phyloP scores from a whole-genome alignment of 106 monocot genomes.

The Alisma plantagoaquatica region DNA sequence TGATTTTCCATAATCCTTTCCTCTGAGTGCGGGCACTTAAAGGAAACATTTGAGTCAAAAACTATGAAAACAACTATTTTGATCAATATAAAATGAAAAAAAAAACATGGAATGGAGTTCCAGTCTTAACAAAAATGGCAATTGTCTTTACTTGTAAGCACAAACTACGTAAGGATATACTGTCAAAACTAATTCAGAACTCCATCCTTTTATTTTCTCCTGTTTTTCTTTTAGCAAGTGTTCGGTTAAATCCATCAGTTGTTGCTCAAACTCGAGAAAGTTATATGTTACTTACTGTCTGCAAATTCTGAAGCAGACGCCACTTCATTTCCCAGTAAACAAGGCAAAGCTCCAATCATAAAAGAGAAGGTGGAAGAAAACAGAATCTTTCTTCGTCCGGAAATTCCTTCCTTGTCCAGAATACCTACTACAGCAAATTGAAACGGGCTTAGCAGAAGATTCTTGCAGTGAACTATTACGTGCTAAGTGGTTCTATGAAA shows the following conservation, averaged over 20 bases:
- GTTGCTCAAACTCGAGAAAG: neutral
- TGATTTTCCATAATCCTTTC: conserved; percentile 97
- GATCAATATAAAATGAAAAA: neutral
- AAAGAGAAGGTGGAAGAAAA: conserved; percentile 25
- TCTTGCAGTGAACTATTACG: no score
- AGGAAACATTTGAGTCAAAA: neutral
- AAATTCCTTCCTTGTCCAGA: conserved; percentile 5
- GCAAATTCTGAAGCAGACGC: conserved; percentile 45
- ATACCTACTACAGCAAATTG: no score
- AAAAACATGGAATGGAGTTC: neutral
- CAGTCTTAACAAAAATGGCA: neutral
- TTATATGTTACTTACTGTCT: conserved; percentile 35
- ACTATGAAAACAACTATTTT: conserved; percentile 1
- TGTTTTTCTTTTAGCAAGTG: neutral
- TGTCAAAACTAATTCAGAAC: neutral
- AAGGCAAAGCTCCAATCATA: conserved; percentile 8
- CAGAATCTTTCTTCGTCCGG: conserved; percentile 41
- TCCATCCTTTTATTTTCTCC: no score
- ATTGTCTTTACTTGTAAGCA: neutral
- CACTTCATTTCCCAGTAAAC: conserved; percentile 7
- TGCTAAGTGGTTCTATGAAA: no score
- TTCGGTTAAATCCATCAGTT: neutral
- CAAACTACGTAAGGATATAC: neutral
- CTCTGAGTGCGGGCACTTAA: conserved; percentile 92
- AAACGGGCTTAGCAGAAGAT: no score